Conservation (phyloP, 2,329 filamentous ascomycete genomes). For the Alternaria sp. region DNA sequence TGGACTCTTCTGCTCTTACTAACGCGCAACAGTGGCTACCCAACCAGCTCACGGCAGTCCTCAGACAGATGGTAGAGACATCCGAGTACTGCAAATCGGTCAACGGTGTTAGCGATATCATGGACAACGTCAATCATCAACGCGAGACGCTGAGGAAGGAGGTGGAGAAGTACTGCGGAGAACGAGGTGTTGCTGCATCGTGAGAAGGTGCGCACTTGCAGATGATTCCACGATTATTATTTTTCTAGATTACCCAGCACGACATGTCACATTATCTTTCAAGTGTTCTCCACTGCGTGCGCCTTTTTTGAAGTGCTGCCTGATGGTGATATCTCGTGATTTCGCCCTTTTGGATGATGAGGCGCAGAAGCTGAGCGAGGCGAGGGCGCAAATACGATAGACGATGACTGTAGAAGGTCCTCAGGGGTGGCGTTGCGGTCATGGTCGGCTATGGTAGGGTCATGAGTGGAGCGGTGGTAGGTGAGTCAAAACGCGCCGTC, state of each 20-base stretch:
- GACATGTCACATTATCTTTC: constrained; percentile 1
- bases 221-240: neutral
- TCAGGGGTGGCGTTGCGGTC: neutral
- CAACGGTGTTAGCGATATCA: constrained; percentile 67
- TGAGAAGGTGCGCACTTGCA: constrained; percentile 14
- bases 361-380: neutral
- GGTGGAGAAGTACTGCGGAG: constrained; percentile 76
- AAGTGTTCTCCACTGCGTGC: neutral
- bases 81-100: constrained; percentile 59
- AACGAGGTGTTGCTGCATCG: constrained; percentile 59
- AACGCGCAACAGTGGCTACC: constrained; percentile 69
- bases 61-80: constrained; percentile 73
- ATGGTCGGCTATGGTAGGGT: neutral
- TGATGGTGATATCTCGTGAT: constrained; percentile 25
- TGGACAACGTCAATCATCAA: constrained; percentile 72
- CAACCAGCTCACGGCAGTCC: constrained; percentile 79
- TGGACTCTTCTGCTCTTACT: neutral
- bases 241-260: neutral
- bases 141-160: constrained; percentile 74
- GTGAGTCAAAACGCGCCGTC: constrained; percentile 27
- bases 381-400: constrained; percentile 15
- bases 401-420: constrained; percentile 1
- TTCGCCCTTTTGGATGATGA: constrained; percentile 29
- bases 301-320: constrained; percentile 2
- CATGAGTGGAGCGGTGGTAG: constrained; percentile 7